These are phyloP conservation scores for Begonia peltatifolia DNA, from an alignment of 306 rosid genomes.

Conservation along the genomic window DNA sequence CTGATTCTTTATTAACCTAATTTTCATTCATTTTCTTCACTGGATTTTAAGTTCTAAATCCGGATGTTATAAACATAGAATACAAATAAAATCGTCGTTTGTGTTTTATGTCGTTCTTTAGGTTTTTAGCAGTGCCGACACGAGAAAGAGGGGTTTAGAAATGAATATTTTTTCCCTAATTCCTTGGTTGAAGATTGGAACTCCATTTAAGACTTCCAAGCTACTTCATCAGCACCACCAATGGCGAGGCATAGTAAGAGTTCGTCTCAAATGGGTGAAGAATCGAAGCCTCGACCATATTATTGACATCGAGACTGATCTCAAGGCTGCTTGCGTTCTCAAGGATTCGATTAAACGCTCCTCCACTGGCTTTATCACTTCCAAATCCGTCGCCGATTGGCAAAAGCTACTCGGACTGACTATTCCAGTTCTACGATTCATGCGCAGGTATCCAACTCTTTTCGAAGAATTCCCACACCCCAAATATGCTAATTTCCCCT, in stretches of 20 bases:
- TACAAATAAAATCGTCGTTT: neutral
- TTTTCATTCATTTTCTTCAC: neutral
- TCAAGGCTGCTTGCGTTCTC: constrained; percentile 75
- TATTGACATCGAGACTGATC: constrained; percentile 75
- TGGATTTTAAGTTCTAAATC: neutral
- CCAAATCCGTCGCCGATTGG: constrained; percentile 63
- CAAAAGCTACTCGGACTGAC: constrained; percentile 85
- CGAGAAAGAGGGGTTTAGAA: neutral
- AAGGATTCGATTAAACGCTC: constrained; percentile 81
- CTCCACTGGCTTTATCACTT: constrained; percentile 62
- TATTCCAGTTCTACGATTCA: constrained; percentile 79
- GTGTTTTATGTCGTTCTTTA: neutral
- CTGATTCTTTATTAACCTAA: neutral
- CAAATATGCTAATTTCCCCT: constrained; percentile 55
- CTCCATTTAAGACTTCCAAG: constrained; percentile 10
- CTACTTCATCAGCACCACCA: constrained; percentile 21
- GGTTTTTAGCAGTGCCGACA: neutral
- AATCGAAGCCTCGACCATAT: constrained; percentile 72
- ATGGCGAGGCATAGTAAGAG: constrained; percentile 60
- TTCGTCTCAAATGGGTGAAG: constrained; percentile 82
- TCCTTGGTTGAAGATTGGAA: neutral
- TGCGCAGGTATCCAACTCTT: constrained; percentile 76
- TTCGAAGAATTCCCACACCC: constrained; percentile 79
- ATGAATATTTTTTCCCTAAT: neutral
- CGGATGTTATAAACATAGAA: neutral